Evolutionary conservation across 1,284 basidiomycete genomes (phyloP).

Genomic region (Sanguinoderma infundibulare): DNA sequence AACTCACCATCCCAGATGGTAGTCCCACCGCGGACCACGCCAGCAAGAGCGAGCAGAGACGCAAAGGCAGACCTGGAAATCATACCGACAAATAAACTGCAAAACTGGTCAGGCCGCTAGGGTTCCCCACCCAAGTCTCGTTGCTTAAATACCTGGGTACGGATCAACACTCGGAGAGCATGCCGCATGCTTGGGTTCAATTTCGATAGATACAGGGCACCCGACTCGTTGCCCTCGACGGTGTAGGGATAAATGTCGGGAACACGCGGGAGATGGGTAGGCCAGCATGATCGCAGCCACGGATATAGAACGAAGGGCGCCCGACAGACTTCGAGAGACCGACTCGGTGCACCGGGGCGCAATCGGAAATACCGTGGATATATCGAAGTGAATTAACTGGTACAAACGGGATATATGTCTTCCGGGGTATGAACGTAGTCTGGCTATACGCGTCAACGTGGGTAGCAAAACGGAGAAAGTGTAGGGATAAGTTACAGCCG

Average conservation of each 20-base stretch:
- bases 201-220: not conserved
- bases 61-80: constrained; percentile 26
- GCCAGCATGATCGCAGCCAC: constrained; percentile 26
- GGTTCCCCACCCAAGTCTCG: not conserved
- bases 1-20: constrained; percentile 51
- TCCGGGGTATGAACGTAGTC: constrained; percentile 25
- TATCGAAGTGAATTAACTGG: constrained; percentile 27
- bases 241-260: constrained; percentile 33
- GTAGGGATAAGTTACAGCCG: constrained; percentile 26
- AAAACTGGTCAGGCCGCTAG: not conserved
- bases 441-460: not conserved
- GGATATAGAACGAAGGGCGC: not conserved
- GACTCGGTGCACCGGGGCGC: constrained; percentile 17
- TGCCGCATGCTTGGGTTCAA: not conserved
- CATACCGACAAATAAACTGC: constrained; percentile 18
- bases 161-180: constrained; percentile 6
- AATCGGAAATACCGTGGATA: constrained; percentile 34
- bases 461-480: constrained; percentile 12
- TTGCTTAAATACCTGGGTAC: constrained; percentile 15
- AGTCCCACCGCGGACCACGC: constrained; percentile 49
- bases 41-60: constrained; percentile 28
- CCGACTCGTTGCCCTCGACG: constrained; percentile 26
- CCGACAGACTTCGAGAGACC: constrained; percentile 3
- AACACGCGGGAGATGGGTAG: not conserved
- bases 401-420: constrained; percentile 25